Base-by-base conservation (phyloP, 2,329 filamentous ascomycete species). In the Stemphylium beticola region DNA sequence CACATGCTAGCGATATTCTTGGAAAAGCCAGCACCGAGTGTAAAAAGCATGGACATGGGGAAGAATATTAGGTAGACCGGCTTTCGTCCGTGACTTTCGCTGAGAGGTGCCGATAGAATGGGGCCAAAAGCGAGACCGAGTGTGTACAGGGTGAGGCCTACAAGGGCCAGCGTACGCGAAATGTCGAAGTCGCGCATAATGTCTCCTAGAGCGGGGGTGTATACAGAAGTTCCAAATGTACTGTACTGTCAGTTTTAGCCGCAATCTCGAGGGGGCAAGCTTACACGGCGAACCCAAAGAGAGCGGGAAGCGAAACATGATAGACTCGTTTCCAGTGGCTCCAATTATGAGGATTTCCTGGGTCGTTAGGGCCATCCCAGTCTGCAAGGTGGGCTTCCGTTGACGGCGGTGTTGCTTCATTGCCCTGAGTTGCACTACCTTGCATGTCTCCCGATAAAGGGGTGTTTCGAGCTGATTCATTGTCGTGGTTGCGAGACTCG, bases 121-220 rank as follows among this genome's bases (percentile, higher is more conserved):
- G 87, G 86, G 0, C 86, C 86, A 14, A 87, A 75, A 3, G 77
- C 84, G 0, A 89, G 77, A 0, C 85, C 86, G 9, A 87, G 72
- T 5, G 85, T 81, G 67, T 86, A 89, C 5, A 87, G 68, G 0
- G 86, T 82, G 0, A 89, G 69, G 0, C 83, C 82, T 0, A 88
- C 72, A n/a, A 89, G 75, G 0, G 86, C 82, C 7, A 80, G 77
- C 1, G 83, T 86, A 43, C 78, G 77, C 12, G 78, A 79, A 11
- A 87, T 78, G 39, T 77, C 60, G 67, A 89, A 89, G 6, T 83
- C 77, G 0, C 65, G 36, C 73, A 81, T 81, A 5, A 88, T 66
- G 3, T 82, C 73, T 2, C 60, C 41, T 18, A 77, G 66, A 4
- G 79, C 80, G 0, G 83, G 77, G 26, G 80, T 82, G 65, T 84